Base-by-base conservation (phyloP, 2,329 filamentous ascomycete genomes). In the Didymella pinodella region DNA sequence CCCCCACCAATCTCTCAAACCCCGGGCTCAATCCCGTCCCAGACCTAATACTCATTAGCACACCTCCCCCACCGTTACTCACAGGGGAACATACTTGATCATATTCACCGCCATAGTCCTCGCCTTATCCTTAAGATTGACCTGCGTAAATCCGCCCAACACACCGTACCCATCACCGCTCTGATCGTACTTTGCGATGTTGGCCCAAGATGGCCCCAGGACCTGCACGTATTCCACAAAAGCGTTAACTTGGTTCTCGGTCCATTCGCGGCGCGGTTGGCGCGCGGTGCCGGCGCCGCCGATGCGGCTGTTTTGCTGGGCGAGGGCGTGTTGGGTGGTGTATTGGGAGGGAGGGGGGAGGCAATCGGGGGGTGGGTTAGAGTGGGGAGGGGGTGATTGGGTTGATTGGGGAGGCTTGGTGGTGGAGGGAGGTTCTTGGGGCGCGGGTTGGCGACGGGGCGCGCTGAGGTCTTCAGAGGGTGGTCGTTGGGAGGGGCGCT, bases 141-240 rank as follows among this genome's bases (percentile, higher is more conserved):
- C 83, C 59, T 87, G 83, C 6, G 72, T 77, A 2, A 85, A 78
- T 4, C 71, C 63, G 11, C 75, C 66, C 20, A 77, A 53, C 10
- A 71, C 44, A 41, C 74, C 71, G 11, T 54, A 32, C 0, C 65
- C 63, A 1, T 59, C 62, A 4, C 41, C 18, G 2, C 45, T 43
- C 7, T 45, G 34, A 48, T 76, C 73, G n/a, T 64, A 34, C 22
- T 55, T 4, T 4, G 14, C 12, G 2, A 44, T 43, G 4, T 71
- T 84, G 0, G 51, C 26, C 2, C 83, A 62, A 77, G 84, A 90
- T 10, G 70, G 71, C 5, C 73, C 75, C 1, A 44, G 83, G 83
- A 45, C 78, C 1, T 64, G 78, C 60, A 90, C 83, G 26, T 84
- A 76, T 0, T 80, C 64, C 3, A 84, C 74, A 1, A 90, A 74